Evolutionary conservation across 2,329 filamentous ascomycete genomes (phyloP).

Genomic region (Nemania sp.): DNA sequence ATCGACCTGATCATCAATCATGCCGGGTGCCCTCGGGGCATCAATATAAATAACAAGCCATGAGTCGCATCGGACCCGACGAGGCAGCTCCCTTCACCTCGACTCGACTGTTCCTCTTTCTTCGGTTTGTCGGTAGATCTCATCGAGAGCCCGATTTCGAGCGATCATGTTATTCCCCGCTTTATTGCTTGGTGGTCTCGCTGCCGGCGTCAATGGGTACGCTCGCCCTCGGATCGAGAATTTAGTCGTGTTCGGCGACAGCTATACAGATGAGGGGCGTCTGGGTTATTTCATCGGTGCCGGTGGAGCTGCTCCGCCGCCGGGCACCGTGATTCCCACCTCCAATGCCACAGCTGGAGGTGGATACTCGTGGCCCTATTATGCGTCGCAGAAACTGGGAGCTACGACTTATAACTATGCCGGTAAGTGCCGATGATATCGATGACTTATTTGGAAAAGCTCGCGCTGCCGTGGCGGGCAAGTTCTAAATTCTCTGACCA

Average conservation of each 20-base stretch:
- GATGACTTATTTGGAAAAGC: too few species aligned
- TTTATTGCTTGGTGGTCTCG: slow-evolving; percentile 10
- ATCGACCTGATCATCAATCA: not conserved
- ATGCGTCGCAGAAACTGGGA: slow-evolving; percentile 63
- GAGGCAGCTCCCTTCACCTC: not conserved
- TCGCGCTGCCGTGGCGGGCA: not conserved
- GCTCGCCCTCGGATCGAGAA: slow-evolving; percentile 53
- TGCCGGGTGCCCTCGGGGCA: not conserved
- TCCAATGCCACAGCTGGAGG: slow-evolving; percentile 63
- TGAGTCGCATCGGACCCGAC: not conserved
- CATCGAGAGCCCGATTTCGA: not conserved
- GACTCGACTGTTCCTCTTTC: not conserved
- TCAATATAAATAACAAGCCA: not conserved
- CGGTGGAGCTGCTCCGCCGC: slow-evolving; percentile 64
- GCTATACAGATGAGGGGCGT: slow-evolving; percentile 75
- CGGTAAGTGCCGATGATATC: slow-evolving; percentile 25
- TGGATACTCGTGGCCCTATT: slow-evolving; percentile 71
- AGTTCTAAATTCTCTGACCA: not conserved
- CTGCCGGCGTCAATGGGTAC: not conserved
- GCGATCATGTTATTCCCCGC: slow-evolving; percentile 4
- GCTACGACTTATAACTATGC: slow-evolving; percentile 70
- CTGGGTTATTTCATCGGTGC: slow-evolving; percentile 64
- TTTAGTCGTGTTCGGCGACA: slow-evolving; percentile 73
- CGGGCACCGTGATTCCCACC: slow-evolving; percentile 54
- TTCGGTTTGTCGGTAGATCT: not conserved